phyloP scores from a whole-genome alignment of 768 basidiomycete species.

The Psilocybe tampanensis region DNA sequence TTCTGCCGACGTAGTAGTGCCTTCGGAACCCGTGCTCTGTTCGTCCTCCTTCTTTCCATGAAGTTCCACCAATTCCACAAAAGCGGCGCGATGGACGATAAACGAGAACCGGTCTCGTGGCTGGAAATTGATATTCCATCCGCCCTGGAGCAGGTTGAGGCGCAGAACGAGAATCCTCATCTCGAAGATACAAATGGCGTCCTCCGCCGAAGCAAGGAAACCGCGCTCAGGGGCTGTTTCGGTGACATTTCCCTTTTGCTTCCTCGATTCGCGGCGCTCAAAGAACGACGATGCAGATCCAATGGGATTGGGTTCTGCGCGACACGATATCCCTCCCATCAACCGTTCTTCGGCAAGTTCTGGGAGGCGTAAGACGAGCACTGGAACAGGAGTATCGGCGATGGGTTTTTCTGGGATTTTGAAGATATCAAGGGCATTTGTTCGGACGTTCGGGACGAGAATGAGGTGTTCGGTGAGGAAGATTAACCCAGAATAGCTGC shows the following conservation, averaged over 20 bases:
- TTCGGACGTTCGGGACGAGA: conserved; percentile 34
- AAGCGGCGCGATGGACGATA: conserved; percentile 34
- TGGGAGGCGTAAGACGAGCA: conserved; percentile 32
- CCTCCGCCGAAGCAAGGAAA: conserved; percentile 18
- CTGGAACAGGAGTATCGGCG: conserved; percentile 17
- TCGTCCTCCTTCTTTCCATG: conserved; percentile 5
- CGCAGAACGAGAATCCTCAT: conserved; percentile 1
- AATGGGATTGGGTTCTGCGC: conserved; percentile 45
- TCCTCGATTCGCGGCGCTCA: neutral
- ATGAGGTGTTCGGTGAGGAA: conserved; percentile 36
- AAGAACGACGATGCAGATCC: conserved; percentile 1
- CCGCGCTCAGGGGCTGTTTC: conserved; percentile 17
- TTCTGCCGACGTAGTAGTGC: too few relatives aligned
- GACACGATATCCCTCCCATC: conserved; percentile 32
- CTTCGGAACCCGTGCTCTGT: too few relatives aligned
- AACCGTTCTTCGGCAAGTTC: conserved; percentile 23
- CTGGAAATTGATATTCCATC: neutral
- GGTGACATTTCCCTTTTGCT: neutral
- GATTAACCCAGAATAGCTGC: conserved; percentile 31
- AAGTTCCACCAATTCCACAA: conserved; percentile 10
- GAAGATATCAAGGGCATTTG: conserved; percentile 37
- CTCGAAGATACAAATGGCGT: conserved; percentile 24
- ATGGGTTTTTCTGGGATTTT: conserved; percentile 26
- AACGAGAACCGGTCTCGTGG: conserved; percentile 23
- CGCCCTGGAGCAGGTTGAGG: neutral